These are phyloP conservation scores for Ganoderma multipileum DNA, from an alignment of 1,284 basidiomycete species.

Conservation along the genomic window DNA sequence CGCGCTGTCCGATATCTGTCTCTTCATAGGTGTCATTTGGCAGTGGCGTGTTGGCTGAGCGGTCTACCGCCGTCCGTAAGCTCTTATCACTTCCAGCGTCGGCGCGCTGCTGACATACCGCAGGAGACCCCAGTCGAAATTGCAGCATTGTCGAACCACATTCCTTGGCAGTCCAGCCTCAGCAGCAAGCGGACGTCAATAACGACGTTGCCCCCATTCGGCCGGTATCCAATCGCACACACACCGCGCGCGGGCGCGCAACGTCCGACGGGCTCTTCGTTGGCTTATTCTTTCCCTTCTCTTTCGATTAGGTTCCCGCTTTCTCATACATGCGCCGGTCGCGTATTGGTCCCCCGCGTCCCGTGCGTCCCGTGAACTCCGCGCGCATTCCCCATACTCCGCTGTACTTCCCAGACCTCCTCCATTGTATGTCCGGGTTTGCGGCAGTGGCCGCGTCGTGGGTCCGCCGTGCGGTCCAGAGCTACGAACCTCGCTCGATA, in stretches of 20 bases:
- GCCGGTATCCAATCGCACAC: background rate
- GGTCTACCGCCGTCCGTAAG: background rate
- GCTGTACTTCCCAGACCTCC: background rate
- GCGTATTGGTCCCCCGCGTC: background rate
- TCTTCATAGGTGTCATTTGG: conserved; percentile 24
- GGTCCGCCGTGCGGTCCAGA: background rate
- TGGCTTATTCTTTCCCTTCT: background rate
- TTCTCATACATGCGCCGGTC: background rate
- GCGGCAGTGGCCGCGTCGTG: conserved; percentile 1
- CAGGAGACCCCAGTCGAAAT: background rate
- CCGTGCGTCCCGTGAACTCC: background rate
- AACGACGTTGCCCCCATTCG: background rate
- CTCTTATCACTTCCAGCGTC: background rate
- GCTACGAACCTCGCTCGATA: background rate
- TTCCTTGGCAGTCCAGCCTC: background rate
- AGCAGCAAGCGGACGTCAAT: background rate
- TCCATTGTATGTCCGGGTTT: background rate
- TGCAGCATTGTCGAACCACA: background rate
- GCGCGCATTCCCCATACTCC: background rate
- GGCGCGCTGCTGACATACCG: background rate
- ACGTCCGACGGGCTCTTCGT: background rate
- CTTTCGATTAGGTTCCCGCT: background rate
- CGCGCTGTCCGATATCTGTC: background rate
- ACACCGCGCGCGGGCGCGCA: background rate
- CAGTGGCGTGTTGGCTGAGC: conserved; percentile 28